Conservation (phyloP, 2,329 filamentous ascomycete genomes). For the Blastomyces percursus region DNA sequence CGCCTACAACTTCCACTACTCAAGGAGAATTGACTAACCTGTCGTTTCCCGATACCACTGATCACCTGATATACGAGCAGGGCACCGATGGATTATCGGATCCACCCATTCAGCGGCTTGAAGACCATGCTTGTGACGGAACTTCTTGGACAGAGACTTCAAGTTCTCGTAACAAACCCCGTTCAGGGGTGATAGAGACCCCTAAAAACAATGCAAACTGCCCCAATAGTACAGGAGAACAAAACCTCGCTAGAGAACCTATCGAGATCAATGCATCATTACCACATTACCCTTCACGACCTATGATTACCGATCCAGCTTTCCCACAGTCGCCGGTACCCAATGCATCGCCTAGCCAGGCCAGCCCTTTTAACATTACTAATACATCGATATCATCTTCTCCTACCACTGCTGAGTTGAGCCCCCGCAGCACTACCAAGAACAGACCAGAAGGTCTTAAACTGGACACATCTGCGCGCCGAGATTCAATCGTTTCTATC, state of each 20-base stretch:
- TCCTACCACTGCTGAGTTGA: slow-evolving; percentile 10
- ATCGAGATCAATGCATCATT: neutral
- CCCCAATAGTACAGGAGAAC: too few relatives aligned
- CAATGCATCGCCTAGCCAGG: neutral
- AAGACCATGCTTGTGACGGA: neutral
- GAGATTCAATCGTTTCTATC: slow-evolving; percentile 15
- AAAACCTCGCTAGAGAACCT: neutral
- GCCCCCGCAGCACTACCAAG: slow-evolving; percentile 26
- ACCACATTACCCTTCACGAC: neutral
- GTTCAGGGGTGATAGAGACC: neutral
- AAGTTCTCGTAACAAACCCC: neutral
- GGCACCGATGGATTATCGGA: neutral
- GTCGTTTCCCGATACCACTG: neutral
- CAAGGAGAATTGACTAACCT: neutral
- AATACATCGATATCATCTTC: neutral
- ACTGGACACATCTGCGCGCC: slow-evolving; percentile 16
- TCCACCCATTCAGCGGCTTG: neutral
- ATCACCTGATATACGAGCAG: neutral
- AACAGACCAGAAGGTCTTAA: slow-evolving; percentile 16
- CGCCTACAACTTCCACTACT: neutral
- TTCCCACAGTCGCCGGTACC: neutral
- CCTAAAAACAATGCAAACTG: neutral
- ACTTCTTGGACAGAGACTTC: neutral
- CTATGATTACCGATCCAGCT: neutral
- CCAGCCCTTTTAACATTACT: neutral